Evolutionary conservation across 129 eudicot species (phyloP).

Genomic region (Lonicera japonica): DNA sequence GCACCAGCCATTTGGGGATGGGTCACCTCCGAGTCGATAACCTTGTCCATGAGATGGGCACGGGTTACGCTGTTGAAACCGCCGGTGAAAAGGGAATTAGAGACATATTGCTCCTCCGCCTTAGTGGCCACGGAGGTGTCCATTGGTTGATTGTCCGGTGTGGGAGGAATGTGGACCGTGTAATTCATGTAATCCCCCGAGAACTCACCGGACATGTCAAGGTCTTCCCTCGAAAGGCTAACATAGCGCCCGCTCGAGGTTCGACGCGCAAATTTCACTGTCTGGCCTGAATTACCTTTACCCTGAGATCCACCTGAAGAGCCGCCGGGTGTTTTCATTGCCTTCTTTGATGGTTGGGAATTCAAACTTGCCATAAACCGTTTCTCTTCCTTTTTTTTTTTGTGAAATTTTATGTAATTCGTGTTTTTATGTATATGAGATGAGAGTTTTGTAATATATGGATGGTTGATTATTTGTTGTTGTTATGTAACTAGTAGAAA

Average conservation of each 20-base stretch:
- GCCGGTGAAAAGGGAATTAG: constrained; percentile 77
- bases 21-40: constrained; percentile 59
- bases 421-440: too few species aligned
- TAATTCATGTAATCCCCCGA: constrained; percentile 70
- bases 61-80: constrained; percentile 93
- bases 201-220: constrained; percentile 55
- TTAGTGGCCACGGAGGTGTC: constrained; percentile 71
- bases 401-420: neutral
- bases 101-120: constrained; percentile 88
- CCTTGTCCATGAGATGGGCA: constrained; percentile 84
- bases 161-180: constrained; percentile 75
- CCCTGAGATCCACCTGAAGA: constrained; percentile 14
- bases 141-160: constrained; percentile 68
- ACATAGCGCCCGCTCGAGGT: constrained; percentile 82
- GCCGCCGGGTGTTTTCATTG: constrained; percentile 24
- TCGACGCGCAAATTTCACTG: constrained; percentile 79
- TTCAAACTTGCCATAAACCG: constrained; percentile 31
- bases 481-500: too few species aligned
- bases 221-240: constrained; percentile 60
- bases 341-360: constrained; percentile 56
- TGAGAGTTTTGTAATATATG: too few species aligned
- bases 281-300: constrained; percentile 29
- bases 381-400: neutral
- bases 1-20: constrained; percentile 81
- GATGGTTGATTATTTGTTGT: too few species aligned